Conservation (phyloP, 345 rosid species). For the Boechera divaricarpa region DNA sequence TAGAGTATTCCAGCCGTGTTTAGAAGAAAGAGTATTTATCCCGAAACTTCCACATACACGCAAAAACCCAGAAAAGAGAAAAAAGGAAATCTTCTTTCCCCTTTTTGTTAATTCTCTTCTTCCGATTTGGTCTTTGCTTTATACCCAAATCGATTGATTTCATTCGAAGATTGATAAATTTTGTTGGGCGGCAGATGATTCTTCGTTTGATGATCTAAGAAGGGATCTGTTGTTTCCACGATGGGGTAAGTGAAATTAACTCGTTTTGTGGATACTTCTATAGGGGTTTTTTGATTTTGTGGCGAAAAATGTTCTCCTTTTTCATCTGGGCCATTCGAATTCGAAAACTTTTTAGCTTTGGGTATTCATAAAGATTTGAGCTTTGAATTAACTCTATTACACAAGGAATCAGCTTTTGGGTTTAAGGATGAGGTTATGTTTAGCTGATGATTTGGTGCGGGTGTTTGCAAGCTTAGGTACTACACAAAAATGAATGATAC, state of each 20-base stretch:
- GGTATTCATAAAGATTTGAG: constrained; percentile 11
- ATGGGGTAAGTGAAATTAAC: constrained; percentile 33
- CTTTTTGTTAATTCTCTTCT: not conserved
- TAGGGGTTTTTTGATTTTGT: not conserved
- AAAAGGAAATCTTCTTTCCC: not conserved
- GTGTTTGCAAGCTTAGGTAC: not conserved
- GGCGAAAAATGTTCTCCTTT: not conserved
- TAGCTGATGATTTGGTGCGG: not conserved
- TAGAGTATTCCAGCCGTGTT: too few relatives aligned
- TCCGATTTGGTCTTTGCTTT: not conserved
- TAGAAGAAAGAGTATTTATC: too few relatives aligned
- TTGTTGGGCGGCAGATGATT: not conserved
- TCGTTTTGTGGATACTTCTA: not conserved
- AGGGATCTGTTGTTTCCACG: constrained; percentile 3
- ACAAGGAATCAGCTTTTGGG: constrained; percentile 3
- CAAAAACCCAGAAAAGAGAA: not conserved
- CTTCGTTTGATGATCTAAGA: constrained; percentile 24
- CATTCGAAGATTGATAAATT: not conserved
- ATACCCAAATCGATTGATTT: not conserved
- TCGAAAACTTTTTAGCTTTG: not conserved
- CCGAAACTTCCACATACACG: constrained; percentile 12
- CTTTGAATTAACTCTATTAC: not conserved
- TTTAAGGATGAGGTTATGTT: not conserved
- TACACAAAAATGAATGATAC: not conserved
- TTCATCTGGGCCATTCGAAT: not conserved